A percentile compares a stretch with the other conserved stretches of the same genome.
Conservation (phyloP, 179 eudicot genomes). For the Silene vulgaris region DNA sequence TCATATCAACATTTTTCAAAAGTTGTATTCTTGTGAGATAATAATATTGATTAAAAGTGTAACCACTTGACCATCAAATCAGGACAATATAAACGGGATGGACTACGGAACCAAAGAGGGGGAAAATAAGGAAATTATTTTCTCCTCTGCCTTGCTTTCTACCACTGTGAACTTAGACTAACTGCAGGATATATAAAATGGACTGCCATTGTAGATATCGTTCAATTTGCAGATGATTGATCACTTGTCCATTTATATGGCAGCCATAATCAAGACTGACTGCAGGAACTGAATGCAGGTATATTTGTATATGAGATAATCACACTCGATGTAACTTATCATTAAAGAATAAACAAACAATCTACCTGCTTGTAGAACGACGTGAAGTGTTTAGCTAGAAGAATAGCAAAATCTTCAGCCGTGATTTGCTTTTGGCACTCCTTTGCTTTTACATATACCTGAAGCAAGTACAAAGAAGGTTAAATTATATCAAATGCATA, state of each 20-base stretch:
- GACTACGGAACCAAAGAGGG: no score
- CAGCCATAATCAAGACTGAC: neutral
- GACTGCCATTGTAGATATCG: neutral
- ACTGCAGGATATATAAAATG: no score
- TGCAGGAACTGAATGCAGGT: neutral
- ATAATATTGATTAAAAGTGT: no score
- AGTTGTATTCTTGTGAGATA: no score
- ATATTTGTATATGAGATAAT: neutral
- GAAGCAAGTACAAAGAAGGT: constrained; percentile 21
- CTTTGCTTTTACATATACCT: constrained; percentile 96
- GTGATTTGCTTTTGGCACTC: constrained; percentile 65
- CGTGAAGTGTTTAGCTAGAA: constrained; percentile 85
- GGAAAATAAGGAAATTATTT: neutral
- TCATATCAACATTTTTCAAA: no score
- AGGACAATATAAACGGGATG: neutral
- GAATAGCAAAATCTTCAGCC: constrained; percentile 74
- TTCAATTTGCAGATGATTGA: neutral
- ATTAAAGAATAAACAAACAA: neutral
- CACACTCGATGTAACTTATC: neutral
- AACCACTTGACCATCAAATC: neutral
- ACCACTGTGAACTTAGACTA: neutral
- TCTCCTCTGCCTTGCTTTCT: neutral
- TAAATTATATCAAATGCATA: neutral
- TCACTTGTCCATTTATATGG: neutral
- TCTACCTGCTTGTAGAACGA: constrained; percentile 70